Conservation (phyloP, 306 rosid genomes). For the Pachyrhizus erosus region DNA sequence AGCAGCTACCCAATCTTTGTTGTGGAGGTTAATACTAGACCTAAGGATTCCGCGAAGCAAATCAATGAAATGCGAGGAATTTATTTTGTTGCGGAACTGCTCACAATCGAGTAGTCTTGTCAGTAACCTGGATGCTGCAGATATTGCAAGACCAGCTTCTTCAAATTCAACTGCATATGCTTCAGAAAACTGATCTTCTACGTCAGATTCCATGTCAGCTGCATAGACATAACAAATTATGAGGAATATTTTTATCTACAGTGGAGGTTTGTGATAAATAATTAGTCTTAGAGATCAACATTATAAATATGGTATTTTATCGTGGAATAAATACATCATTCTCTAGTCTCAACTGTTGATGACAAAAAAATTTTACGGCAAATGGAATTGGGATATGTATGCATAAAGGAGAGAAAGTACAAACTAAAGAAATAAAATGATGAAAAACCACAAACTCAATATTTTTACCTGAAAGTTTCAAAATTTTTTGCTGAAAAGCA, state of each 20-base stretch:
- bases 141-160: constrained; percentile 90
- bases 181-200: constrained; percentile 62
- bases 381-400: neutral
- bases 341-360: neutral
- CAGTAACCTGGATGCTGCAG: constrained; percentile 81
- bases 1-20: constrained; percentile 88
- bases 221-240: constrained; percentile 23
- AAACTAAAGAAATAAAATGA: neutral
- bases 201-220: constrained; percentile 60
- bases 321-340: neutral
- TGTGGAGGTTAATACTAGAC: constrained; percentile 65
- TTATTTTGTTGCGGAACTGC: constrained; percentile 54
- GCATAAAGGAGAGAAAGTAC: neutral
- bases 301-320: neutral
- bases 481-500: constrained; percentile 65
- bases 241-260: constrained; percentile 28
- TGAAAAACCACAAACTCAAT: neutral
- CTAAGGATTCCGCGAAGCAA: constrained; percentile 70
- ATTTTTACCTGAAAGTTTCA: constrained; percentile 64
- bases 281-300: neutral
- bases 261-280: constrained; percentile 7
- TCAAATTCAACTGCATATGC: constrained; percentile 70
- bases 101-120: constrained; percentile 66
- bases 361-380: neutral
- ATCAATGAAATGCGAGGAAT: constrained; percentile 56